Base-by-base conservation (phyloP, 225 moss, liverwort and hornwort species). In the Sphagnum tenellum region DNA sequence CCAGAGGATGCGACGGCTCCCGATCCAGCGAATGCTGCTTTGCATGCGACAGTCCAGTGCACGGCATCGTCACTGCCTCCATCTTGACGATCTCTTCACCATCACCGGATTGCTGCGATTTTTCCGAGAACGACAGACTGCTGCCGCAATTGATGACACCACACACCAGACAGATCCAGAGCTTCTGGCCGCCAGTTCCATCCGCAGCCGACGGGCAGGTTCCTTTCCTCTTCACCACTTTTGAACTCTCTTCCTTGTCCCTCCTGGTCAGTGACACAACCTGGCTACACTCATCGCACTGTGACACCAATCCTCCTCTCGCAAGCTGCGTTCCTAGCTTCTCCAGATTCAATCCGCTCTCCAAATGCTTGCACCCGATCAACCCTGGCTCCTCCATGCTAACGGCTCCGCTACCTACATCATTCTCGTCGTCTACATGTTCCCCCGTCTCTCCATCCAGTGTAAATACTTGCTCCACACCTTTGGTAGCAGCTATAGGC, bases 161-260 rank as follows among this genome's bases (percentile, higher is more conserved):
- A 57, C 89, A 89, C 11, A 74, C 76, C 57, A 87, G 82, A 62
- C 89, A 89, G 45, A 85, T 72, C 89, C 89, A 89, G 47, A 85
- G 13, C 66, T 81, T 77, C 4, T 72, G 71, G 7, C 55, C 5
- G 29, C 29, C 29, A n/a, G 49, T 59, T 69, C 68, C 73, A 14
- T 63, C 81, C 4, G 64, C 73, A 45, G 64, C 29, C 53, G 70
- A 60, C 47, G 12, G 68, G 59, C 11, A 14, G 7, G 14, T 67
- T 5, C 7, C 12, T 47, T 84, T 82, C 67, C 74, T 75, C 64
- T 67, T 70, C 46, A 12, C 67, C 4, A 69, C 55, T 71, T 59
- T 74, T 5, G 70, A 63, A 51, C 68, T 79, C 12, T 70, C 76
- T 65, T 75, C 76, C 59, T 75, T 74, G n/a, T 73, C 78, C 71